A percentile compares a stretch with the other conserved stretches of the same genome.
Conservation (phyloP, 148 eudicot genomes). For the Heliamphora exappendiculata region DNA sequence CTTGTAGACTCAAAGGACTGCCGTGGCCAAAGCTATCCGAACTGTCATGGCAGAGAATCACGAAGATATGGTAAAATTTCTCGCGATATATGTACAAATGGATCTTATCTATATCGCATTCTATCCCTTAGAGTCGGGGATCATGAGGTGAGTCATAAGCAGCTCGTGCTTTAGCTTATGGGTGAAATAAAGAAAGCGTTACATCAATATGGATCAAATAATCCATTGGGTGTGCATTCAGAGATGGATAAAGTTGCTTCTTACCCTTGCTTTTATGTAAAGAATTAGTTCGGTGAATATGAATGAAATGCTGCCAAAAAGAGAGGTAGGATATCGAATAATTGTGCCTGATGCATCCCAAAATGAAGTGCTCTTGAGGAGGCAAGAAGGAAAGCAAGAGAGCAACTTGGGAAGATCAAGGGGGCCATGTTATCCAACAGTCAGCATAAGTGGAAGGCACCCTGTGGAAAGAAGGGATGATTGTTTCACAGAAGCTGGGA, state of each 20-base stretch:
- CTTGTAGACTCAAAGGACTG: constrained; percentile 32
- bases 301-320: constrained; percentile 30
- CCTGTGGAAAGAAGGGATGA: constrained; percentile 26
- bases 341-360: constrained; percentile 4
- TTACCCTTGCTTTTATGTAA: no score
- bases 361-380: not conserved
- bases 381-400: constrained; percentile 11
- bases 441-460: constrained; percentile 56
- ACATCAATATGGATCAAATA: no score
- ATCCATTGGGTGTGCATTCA: no score
- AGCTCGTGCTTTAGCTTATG: no score
- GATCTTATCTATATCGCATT: no score
- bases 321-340: constrained; percentile 36
- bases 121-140: no score
- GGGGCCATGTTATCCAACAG: constrained; percentile 26
- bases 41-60: constrained; percentile 27
- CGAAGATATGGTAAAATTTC: constrained; percentile 32
- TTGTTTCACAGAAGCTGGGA: constrained; percentile 37
- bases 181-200: no score
- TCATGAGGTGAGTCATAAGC: no score
- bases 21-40: constrained; percentile 26
- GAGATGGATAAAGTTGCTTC: no score
- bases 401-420: constrained; percentile 7
- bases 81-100: constrained; percentile 34
- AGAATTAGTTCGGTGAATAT: constrained; percentile 15